Evolutionary conservation across 768 basidiomycete species (phyloP).

Genomic region (Boletus reticulatus): DNA sequence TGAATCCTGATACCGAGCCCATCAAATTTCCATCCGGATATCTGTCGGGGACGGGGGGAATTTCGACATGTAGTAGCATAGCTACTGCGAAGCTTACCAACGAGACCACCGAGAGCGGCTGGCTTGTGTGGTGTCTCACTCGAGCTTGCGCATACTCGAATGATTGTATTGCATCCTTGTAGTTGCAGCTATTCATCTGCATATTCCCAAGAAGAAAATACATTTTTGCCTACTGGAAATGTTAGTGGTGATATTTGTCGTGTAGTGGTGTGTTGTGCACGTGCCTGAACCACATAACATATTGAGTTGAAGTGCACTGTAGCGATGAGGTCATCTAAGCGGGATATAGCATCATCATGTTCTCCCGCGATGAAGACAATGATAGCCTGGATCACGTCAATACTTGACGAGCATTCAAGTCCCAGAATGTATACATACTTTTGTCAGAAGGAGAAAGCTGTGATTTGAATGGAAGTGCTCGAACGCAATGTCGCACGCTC

Average conservation of each 20-base stretch:
- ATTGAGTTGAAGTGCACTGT: not conserved
- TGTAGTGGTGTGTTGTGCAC: not conserved
- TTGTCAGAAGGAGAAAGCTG: not conserved
- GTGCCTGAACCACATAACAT: not conserved
- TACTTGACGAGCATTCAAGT: not conserved
- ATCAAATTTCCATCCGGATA: not conserved
- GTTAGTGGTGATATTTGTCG: not conserved
- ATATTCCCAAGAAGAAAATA: not conserved
- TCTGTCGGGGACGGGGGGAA: not conserved
- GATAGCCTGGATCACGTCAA: not conserved
- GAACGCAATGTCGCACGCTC: slow-evolving; percentile 1
- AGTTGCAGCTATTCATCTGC: not conserved
- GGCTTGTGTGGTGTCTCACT: not conserved
- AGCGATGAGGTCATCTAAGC: not conserved
- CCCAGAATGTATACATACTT: not conserved
- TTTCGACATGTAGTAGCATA: not conserved
- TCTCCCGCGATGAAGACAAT: not conserved
- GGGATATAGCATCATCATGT: not conserved
- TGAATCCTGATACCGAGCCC: not conserved
- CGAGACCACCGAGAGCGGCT: not conserved
- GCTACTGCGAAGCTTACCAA: not conserved
- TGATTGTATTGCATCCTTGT: not conserved
- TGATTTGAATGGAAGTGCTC: not conserved
- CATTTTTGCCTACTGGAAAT: not conserved
- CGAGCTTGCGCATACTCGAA: not conserved